Conservation (phyloP, 495 filamentous ascomycete species). For the Podospora tetraspora region DNA sequence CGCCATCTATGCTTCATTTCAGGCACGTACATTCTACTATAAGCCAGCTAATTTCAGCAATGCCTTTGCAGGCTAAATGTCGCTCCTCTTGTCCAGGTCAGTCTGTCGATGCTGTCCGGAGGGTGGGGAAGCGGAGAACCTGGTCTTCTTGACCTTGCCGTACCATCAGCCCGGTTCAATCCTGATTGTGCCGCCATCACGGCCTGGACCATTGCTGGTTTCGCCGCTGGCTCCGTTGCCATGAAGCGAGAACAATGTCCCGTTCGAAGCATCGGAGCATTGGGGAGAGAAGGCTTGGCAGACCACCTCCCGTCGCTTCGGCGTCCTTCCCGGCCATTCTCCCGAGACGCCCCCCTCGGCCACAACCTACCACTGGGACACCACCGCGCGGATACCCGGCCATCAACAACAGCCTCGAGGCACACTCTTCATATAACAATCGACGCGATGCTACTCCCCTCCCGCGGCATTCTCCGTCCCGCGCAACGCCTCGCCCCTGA, state of each 20-base stretch:
- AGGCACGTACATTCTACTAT: not conserved
- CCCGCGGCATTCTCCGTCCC: not conserved
- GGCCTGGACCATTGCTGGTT: not conserved
- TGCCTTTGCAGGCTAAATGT: not conserved
- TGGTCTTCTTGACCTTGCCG: not conserved
- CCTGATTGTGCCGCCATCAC: not conserved
- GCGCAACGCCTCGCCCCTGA: not conserved
- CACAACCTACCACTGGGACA: not conserved
- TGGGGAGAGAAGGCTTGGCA: constrained; percentile 2
- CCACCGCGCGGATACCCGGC: not conserved
- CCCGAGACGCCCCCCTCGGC: not conserved
- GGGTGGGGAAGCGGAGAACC: constrained; percentile 14
- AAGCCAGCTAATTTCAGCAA: not conserved
- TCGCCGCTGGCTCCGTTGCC: not conserved
- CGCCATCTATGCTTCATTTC: not conserved
- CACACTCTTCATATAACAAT: constrained; percentile 6
- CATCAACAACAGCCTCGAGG: not conserved
- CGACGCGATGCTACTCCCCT: not conserved
- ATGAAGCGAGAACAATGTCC: not conserved
- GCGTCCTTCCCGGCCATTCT: not conserved
- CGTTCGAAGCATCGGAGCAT: not conserved
- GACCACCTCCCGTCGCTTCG: not conserved
- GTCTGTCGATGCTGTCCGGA: not conserved
- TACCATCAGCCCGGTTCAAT: constrained; percentile 14
- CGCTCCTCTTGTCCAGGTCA: not conserved